A percentile compares a stretch with the other conserved stretches of the same genome.
phyloP scores from a whole-genome alignment of 495 filamentous ascomycete species.

The Trichodelitschia bisporula region DNA sequence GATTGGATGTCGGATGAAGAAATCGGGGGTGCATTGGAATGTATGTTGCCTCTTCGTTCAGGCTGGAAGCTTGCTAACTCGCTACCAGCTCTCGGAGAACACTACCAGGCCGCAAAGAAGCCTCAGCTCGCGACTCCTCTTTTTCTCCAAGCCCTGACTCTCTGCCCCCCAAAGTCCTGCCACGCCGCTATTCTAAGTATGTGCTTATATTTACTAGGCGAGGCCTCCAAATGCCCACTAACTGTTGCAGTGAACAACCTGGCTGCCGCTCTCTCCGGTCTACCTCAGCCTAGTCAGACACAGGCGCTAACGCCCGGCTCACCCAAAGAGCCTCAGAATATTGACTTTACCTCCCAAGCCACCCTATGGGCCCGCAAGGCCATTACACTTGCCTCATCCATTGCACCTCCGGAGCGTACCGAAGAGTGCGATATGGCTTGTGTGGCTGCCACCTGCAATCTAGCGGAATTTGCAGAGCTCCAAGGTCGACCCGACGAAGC shows the following conservation, averaged over 20 bases:
- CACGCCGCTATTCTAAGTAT: constrained; percentile 50
- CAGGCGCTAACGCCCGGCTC: background rate
- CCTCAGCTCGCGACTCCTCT: constrained; percentile 68
- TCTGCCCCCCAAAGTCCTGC: constrained; percentile 31
- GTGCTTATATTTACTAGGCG: constrained; percentile 5
- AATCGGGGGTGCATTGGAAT: constrained; percentile 44
- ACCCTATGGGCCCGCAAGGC: constrained; percentile 53
- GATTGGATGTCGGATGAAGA: constrained; percentile 50
- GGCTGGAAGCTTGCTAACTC: background rate
- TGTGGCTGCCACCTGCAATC: constrained; percentile 59
- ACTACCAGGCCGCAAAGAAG: constrained; percentile 41
- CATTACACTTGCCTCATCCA: constrained; percentile 29
- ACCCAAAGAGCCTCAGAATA: background rate
- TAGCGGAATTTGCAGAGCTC: constrained; percentile 60
- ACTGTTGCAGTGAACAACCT: constrained; percentile 40
- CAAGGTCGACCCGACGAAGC: constrained; percentile 40
- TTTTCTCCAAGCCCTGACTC: constrained; percentile 55
- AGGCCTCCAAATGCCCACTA: background rate
- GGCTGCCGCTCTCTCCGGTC: constrained; percentile 12
- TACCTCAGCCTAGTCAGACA: constrained; percentile 1
- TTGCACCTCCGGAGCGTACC: constrained; percentile 33
- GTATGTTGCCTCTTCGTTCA: constrained; percentile 11
- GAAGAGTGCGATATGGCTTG: constrained; percentile 73
- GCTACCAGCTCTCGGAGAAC: constrained; percentile 36
- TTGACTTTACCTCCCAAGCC: constrained; percentile 25